Conservation (phyloP, 2,329 filamentous ascomycete genomes). For the Chaetothyriales sp. region DNA sequence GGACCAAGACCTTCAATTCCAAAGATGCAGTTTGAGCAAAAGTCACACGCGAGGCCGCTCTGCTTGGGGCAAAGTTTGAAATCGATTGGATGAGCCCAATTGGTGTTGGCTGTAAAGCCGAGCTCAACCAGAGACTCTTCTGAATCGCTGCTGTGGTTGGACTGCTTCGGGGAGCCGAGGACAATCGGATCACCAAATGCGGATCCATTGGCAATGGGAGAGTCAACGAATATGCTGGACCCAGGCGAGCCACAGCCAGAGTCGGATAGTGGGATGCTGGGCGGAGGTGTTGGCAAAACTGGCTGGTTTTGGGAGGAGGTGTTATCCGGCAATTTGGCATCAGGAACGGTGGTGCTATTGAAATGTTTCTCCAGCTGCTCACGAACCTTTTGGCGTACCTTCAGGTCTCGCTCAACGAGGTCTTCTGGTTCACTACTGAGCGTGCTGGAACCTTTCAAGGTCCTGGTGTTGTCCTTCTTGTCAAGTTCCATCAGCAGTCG, state of each 20-base stretch:
- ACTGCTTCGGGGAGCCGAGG: slow-evolving; percentile 2
- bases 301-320: background rate
- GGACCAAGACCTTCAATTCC: slow-evolving; percentile 13
- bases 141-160: background rate
- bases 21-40: slow-evolving; percentile 14
- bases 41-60: slow-evolving; percentile 9
- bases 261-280: background rate
- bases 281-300: background rate
- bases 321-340: background rate
- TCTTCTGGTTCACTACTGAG: background rate
- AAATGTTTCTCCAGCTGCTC: background rate
- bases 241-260: background rate
- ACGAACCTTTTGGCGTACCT: background rate
- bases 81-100: slow-evolving; percentile 17
- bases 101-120: slow-evolving; percentile 6
- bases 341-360: background rate
- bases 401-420: background rate
- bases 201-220: background rate
- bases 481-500: background rate
- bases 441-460: background rate
- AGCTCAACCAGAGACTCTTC: background rate
- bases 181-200: slow-evolving; percentile 3
- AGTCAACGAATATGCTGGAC: background rate
- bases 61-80: slow-evolving; percentile 8
- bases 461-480: background rate